Evolutionary conservation across 2,329 filamentous ascomycete genomes (phyloP).

Genomic region (Dichotomopilus funicola): DNA sequence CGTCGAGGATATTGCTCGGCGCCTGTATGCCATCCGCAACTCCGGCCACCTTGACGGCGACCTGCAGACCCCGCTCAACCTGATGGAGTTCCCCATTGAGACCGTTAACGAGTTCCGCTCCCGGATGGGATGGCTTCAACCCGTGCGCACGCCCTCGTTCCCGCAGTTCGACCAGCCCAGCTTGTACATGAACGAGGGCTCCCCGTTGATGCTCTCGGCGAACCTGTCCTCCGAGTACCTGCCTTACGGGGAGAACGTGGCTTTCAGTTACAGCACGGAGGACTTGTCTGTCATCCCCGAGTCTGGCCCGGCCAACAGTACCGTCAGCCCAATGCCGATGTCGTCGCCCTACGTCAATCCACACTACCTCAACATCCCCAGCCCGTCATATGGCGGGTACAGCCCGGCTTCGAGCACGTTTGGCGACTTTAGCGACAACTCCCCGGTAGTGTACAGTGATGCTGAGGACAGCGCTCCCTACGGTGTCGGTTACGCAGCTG

Average conservation of each 20-base stretch:
- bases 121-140: conserved; percentile 61
- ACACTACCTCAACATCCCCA: conserved; percentile 59
- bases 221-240: conserved; percentile 39
- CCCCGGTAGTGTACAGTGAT: conserved; percentile 57
- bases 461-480: conserved; percentile 49
- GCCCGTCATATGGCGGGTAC: conserved; percentile 53
- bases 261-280: conserved; percentile 59
- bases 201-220: conserved; percentile 36
- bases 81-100: conserved; percentile 69
- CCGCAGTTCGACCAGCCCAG: conserved; percentile 53
- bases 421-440: conserved; percentile 37
- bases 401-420: conserved; percentile 59
- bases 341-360: conserved; percentile 49
- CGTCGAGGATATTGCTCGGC: conserved; percentile 77
- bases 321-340: conserved; percentile 49
- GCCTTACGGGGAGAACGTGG: conserved; percentile 48
- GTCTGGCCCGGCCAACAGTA: conserved; percentile 36
- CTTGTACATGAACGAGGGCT: conserved; percentile 42
- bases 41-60: conserved; percentile 51
- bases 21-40: conserved; percentile 63
- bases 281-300: conserved; percentile 52
- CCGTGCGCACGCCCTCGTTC: conserved; percentile 53
- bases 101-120: conserved; percentile 62
- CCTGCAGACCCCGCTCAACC: conserved; percentile 53
- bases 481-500: conserved; percentile 41